phyloP scores from a whole-genome alignment of 108 stramenopile species.

The Schizochytrium sp. region DNA sequence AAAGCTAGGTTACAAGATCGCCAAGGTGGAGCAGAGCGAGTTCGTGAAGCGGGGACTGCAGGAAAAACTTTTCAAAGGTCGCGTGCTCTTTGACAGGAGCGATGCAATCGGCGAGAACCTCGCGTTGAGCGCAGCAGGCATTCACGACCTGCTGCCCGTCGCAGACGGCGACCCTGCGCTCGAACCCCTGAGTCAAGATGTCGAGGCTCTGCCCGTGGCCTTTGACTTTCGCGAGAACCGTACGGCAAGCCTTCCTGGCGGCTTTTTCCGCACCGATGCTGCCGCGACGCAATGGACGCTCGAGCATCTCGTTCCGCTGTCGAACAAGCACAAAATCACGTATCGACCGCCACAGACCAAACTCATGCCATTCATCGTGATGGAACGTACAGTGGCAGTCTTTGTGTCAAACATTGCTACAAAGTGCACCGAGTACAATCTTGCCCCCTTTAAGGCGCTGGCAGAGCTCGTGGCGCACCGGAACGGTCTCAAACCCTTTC shows the following conservation, averaged over 20 bases:
- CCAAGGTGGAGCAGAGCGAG: not conserved
- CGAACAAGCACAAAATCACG: not conserved
- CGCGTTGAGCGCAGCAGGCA: not conserved
- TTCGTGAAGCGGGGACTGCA: not conserved
- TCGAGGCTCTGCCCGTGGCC: not conserved
- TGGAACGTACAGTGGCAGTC: not conserved
- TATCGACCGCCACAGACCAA: not conserved
- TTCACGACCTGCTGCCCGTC: not conserved
- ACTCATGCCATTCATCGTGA: not conserved
- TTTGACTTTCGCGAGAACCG: not conserved
- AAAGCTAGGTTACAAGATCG: not conserved
- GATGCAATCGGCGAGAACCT: not conserved
- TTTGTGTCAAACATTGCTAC: not conserved
- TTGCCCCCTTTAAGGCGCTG: not conserved
- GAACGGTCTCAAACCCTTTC: constrained; percentile 1
- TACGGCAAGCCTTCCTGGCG: not conserved
- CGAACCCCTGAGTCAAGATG: not conserved
- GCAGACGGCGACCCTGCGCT: not conserved
- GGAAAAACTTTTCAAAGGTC: not conserved
- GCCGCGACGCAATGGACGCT: not conserved
- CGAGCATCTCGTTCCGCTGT: not conserved
- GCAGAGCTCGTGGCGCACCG: not conserved
- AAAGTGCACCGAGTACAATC: not conserved
- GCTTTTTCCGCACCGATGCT: not conserved
- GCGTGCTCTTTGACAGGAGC: not conserved